Percentiles rank a stretch among this genome's conserved stretches.
Evolutionary conservation across 2,329 filamentous ascomycete species (phyloP).

Genomic region (Colletotrichum euphorbiae): DNA sequence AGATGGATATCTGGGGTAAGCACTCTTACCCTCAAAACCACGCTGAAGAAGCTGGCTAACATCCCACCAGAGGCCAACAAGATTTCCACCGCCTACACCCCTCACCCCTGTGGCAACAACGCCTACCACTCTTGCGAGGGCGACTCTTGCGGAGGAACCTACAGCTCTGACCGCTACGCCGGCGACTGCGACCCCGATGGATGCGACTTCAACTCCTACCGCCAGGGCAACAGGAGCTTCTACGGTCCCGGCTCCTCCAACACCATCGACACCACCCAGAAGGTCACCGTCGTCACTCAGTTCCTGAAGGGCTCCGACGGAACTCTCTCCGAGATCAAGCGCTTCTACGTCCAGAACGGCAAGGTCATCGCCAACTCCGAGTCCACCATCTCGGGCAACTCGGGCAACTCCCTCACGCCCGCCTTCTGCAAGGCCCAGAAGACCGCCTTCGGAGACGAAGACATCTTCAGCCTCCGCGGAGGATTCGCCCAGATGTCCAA

Average conservation of each 20-base stretch:
- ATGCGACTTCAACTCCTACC: conserved; percentile 78
- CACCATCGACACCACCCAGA: conserved; percentile 69
- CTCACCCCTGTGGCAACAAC: conserved; percentile 69
- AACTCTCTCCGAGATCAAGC: conserved; percentile 69
- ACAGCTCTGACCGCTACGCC: conserved; percentile 64
- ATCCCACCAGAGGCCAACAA: conserved; percentile 71
- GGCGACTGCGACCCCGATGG: conserved; percentile 76
- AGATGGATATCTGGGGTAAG: conserved; percentile 67
- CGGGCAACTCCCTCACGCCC: conserved; percentile 64
- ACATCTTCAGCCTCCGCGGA: conserved; percentile 66
- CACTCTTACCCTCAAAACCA: conserved; percentile 43
- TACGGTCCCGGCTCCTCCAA: conserved; percentile 66
- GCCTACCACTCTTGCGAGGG: conserved; percentile 64
- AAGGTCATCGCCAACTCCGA: conserved; percentile 66
- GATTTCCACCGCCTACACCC: conserved; percentile 72
- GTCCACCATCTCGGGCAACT: conserved; percentile 52
- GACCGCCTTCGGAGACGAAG: conserved; percentile 64
- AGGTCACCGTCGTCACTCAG: conserved; percentile 75
- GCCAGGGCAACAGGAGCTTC: conserved; percentile 72
- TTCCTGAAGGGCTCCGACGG: conserved; percentile 64
- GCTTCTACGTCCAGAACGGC: conserved; percentile 74
- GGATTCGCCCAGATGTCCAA: conserved; percentile 68
- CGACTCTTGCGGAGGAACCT: conserved; percentile 65
- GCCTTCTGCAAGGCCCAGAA: conserved; percentile 71
- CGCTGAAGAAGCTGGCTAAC: conserved; percentile 19